phyloP scores from a whole-genome alignment of 345 rosid genomes.

The Angophora floribunda region DNA sequence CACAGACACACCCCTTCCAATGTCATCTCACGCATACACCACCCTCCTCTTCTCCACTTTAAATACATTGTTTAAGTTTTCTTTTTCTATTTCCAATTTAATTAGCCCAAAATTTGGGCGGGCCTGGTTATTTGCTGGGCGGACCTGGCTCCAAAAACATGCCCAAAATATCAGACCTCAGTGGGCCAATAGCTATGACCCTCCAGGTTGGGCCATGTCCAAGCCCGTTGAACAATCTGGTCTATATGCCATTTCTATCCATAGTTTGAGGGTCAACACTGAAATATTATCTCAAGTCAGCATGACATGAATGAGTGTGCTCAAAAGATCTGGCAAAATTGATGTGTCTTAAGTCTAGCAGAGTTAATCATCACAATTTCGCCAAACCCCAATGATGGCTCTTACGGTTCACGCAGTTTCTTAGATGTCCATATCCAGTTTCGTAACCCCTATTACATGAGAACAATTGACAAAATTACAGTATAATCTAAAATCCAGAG shows the following conservation, averaged over 20 bases:
- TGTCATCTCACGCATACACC: not conserved
- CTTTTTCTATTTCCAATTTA: not conserved
- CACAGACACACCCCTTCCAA: not conserved
- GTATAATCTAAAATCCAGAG: not conserved
- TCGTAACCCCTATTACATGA: not conserved
- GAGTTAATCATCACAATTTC: not conserved
- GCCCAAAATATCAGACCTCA: not conserved
- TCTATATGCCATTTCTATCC: not conserved
- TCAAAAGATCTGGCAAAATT: not conserved
- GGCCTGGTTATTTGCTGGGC: not conserved
- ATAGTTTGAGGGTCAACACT: not conserved
- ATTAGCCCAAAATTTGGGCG: not conserved
- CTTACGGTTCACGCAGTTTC: not conserved
- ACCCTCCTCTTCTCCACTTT: not conserved
- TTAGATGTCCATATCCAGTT: not conserved
- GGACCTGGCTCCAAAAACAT: not conserved
- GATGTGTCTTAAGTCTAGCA: not conserved
- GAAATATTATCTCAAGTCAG: not conserved
- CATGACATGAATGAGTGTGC: not conserved
- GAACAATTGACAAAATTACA: not conserved
- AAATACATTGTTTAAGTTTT: not conserved
- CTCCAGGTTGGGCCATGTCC: not conserved
- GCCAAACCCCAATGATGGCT: not conserved
- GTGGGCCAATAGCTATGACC: not conserved
- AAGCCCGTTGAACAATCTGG: not conserved